Percentiles rank a stretch among this genome's conserved stretches.
Conservation (phyloP, 2,329 filamentous ascomycete species). For the Xylariomycetidae sp. region DNA sequence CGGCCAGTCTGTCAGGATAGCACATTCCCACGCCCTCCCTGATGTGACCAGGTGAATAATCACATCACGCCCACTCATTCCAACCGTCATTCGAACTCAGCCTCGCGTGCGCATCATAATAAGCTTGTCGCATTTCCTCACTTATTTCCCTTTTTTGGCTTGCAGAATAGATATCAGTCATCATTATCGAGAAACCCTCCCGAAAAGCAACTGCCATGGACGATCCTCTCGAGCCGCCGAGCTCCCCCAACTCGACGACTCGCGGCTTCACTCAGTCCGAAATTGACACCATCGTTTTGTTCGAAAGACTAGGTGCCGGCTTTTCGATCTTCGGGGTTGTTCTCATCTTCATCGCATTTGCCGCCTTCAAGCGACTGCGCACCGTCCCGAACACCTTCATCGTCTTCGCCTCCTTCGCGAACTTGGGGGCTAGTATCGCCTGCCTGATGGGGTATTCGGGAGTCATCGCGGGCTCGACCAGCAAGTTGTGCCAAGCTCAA, state of each 20-base stretch:
- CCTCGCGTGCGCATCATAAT: no score
- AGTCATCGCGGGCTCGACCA: constrained; percentile 47
- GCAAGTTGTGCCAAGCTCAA: constrained; percentile 57
- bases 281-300: constrained; percentile 37
- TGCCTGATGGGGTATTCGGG: constrained; percentile 69
- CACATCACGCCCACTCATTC: no score
- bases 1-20: no score
- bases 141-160: not conserved
- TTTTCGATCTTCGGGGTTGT: constrained; percentile 48
- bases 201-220: constrained; percentile 2
- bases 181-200: no score
- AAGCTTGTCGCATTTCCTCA: no score
- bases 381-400: constrained; percentile 60
- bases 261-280: no score
- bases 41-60: no score
- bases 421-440: constrained; percentile 56
- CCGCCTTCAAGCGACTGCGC: constrained; percentile 45
- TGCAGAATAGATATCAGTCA: no score
- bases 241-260: no score
- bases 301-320: constrained; percentile 51
- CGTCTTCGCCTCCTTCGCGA: constrained; percentile 56
- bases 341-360: constrained; percentile 49
- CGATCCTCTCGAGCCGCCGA: no score
- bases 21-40: no score
- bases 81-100: no score